These are phyloP conservation scores for Daedalea quercina DNA, from an alignment of 768 basidiomycete species.

Conservation along the genomic window DNA sequence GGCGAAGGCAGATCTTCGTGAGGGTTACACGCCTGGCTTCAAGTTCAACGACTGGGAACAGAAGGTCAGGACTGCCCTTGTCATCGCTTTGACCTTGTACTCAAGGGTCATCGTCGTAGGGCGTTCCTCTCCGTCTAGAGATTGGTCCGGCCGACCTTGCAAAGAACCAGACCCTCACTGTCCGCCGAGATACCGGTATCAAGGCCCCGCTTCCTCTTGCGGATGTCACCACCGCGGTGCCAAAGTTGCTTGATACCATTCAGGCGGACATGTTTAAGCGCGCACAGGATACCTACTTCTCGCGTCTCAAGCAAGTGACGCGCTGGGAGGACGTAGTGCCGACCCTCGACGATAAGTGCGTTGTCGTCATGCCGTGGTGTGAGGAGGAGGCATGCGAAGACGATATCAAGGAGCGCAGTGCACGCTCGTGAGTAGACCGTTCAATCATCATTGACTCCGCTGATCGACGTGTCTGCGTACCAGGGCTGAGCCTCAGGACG, in stretches of 20 bases:
- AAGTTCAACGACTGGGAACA: constrained; percentile 99
- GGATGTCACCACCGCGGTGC: constrained; percentile 43
- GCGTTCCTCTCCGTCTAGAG: constrained; percentile 95
- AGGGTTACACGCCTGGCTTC: constrained; percentile 96
- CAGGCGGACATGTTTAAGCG: constrained; percentile 82
- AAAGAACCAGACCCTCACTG: constrained; percentile 73
- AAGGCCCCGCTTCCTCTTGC: constrained; percentile 50
- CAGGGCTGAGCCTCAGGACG: constrained; percentile 84
- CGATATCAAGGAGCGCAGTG: constrained; percentile 94
- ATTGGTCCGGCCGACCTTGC: constrained; percentile 90
- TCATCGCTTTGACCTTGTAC: neutral
- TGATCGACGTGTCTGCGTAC: constrained; percentile 2
- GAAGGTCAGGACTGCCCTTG: constrained; percentile 51
- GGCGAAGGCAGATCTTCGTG: constrained; percentile 87
- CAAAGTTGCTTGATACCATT: constrained; percentile 72
- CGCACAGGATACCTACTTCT: constrained; percentile 69
- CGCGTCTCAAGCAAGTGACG: constrained; percentile 63
- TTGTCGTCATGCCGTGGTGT: constrained; percentile 94
- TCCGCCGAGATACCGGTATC: constrained; percentile 74
- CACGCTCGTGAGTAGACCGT: constrained; percentile 56
- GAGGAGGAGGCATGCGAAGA: constrained; percentile 91
- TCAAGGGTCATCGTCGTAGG: constrained; percentile 37
- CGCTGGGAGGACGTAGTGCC: constrained; percentile 94
- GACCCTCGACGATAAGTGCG: constrained; percentile 79
- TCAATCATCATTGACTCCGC: constrained; percentile 1